Evolutionary conservation across 2,329 filamentous ascomycete genomes (phyloP).

Genomic region (Cryphonectria parasitica): DNA sequence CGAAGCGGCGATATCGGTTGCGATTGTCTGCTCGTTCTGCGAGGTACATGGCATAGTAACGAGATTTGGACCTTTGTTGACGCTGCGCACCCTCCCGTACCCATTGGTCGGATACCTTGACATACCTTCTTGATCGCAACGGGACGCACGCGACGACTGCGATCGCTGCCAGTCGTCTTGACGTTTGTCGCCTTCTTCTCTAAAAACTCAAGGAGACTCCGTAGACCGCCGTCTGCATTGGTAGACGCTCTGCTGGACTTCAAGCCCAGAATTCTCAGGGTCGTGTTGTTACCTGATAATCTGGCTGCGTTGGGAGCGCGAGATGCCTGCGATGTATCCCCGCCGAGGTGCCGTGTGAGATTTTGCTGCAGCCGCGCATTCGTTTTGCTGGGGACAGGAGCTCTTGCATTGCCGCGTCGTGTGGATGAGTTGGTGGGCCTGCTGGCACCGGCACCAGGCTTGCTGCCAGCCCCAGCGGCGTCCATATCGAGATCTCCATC

Average conservation of each 20-base stretch:
- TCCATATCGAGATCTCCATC: conserved; percentile 67
- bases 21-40: conserved; percentile 45
- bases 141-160: conserved; percentile 54
- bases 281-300: conserved; percentile 38
- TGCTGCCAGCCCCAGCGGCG: conserved; percentile 17
- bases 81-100: conserved; percentile 47
- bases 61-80: conserved; percentile 44
- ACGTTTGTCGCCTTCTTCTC: conserved; percentile 65
- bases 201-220: conserved; percentile 68
- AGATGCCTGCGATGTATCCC: conserved; percentile 35
- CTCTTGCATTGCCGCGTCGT: conserved; percentile 24
- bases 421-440: conserved; percentile 31
- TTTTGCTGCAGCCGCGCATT: conserved; percentile 33
- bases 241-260: conserved; percentile 69
- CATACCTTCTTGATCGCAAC: conserved; percentile 80
- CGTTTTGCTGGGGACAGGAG: conserved; percentile 29
- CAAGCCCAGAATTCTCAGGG: conserved; percentile 63
- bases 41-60: conserved; percentile 44
- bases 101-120: conserved; percentile 49
- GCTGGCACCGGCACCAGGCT: conserved; percentile 40
- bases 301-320: conserved; percentile 33
- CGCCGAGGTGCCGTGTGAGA: conserved; percentile 37
- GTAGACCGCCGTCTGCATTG: conserved; percentile 69
- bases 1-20: conserved; percentile 41
- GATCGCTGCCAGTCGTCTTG: conserved; percentile 20